phyloP scores from a whole-genome alignment of 495 filamentous ascomycete species.

The Trichoderma erinaceum region DNA sequence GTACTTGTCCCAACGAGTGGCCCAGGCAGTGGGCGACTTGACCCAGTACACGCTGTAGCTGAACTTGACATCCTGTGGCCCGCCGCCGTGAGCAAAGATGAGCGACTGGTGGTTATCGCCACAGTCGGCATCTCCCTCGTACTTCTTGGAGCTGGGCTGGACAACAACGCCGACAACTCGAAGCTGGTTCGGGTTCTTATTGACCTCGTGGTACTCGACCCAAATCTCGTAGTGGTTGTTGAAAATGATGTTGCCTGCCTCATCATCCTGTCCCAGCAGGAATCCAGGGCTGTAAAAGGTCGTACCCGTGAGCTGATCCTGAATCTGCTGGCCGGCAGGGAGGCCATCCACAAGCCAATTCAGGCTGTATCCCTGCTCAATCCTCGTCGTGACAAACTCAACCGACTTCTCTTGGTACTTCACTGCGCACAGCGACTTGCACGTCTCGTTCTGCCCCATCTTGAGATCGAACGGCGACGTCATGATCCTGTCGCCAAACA shows the following conservation, averaged over 20 bases:
- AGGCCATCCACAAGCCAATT: slow-evolving; percentile 96
- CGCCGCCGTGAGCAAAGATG: slow-evolving; percentile 53
- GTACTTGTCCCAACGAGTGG: slow-evolving; percentile 97
- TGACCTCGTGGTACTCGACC: slow-evolving; percentile 85
- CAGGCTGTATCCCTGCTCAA: slow-evolving; percentile 75
- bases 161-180: slow-evolving; percentile 90
- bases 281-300: slow-evolving; percentile 87
- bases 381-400: slow-evolving; percentile 74
- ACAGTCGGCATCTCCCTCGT: slow-evolving; percentile 56
- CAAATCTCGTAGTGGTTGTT: slow-evolving; percentile 93
- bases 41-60: slow-evolving; percentile 90
- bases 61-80: slow-evolving; percentile 67
- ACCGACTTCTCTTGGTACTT: slow-evolving; percentile 63
- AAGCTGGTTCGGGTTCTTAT: slow-evolving; percentile 51
- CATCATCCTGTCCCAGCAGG: slow-evolving; percentile 61
- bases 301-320: slow-evolving; percentile 63
- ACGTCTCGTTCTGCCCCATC: slow-evolving; percentile 79
- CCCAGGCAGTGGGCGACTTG: slow-evolving; percentile 75
- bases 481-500: slow-evolving; percentile 94
- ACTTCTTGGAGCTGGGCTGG: slow-evolving; percentile 63
- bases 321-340: slow-evolving; percentile 73
- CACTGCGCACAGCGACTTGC: slow-evolving; percentile 67
- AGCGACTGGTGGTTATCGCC: slow-evolving; percentile 47
- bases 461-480: slow-evolving; percentile 83
- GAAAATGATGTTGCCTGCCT: slow-evolving; percentile 50